phyloP scores from a whole-genome alignment of 2,329 filamentous ascomycete genomes.

The Cladophialophora immunda region DNA sequence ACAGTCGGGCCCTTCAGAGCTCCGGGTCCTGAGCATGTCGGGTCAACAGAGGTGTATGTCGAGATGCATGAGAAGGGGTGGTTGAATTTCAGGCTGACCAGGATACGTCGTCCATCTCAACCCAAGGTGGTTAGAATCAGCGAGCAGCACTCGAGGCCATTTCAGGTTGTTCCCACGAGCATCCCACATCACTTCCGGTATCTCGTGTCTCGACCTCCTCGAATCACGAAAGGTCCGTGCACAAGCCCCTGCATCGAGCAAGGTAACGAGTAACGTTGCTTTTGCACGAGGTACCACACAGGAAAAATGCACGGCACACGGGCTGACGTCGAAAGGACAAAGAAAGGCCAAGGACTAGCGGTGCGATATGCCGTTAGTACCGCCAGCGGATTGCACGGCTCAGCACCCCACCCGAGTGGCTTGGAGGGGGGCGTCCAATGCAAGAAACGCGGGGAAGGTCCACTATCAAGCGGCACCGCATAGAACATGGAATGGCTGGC shows the following conservation, averaged over 20 bases:
- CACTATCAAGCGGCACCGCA: constrained; percentile 17
- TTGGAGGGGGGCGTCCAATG: constrained; percentile 16
- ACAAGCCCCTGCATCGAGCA: constrained; percentile 11
- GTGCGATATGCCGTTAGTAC: constrained; percentile 16
- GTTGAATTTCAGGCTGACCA: constrained; percentile 20
- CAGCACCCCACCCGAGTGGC: constrained; percentile 17
- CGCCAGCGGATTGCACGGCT: constrained; percentile 18
- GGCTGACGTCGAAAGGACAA: constrained; percentile 19
- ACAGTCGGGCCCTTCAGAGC: not conserved
- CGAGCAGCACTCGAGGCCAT: constrained; percentile 19
- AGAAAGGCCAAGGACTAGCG: constrained; percentile 17
- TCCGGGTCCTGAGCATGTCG: not conserved
- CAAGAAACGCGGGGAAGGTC: constrained; percentile 35
- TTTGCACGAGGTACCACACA: constrained; percentile 7
- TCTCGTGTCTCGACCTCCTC: not conserved
- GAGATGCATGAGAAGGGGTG: constrained; percentile 7
- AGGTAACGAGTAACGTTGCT: constrained; percentile 10
- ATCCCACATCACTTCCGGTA: constrained; percentile 8
- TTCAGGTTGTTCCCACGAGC: constrained; percentile 22
- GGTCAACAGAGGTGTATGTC: constrained; percentile 15
- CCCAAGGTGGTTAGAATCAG: constrained; percentile 31
- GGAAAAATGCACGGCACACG: constrained; percentile 9
- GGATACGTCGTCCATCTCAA: constrained; percentile 11
- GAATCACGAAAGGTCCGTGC: not conserved
- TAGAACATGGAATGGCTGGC: constrained; percentile 10